These are phyloP conservation scores for Spatholobus suberectus DNA, from an alignment of 306 rosid genomes.

Conservation along the genomic window DNA sequence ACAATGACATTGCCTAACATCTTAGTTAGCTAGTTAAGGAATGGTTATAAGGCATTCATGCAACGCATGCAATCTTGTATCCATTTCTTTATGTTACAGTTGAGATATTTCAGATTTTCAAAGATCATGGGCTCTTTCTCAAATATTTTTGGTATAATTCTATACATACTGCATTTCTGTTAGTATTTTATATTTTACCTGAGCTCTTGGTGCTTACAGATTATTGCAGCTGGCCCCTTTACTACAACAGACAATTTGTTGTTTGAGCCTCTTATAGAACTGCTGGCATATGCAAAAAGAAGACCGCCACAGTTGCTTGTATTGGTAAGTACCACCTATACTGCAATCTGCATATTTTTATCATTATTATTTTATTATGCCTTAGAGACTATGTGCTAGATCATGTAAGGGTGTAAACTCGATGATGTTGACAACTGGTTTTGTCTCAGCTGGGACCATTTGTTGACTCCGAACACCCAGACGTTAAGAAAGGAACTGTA, in stretches of 20 bases:
- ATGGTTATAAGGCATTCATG: conserved; percentile 1
- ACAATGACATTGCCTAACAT: not conserved
- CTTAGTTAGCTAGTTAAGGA: conserved; percentile 29
- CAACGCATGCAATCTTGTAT: not conserved
- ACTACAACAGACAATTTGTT: conserved; percentile 86
- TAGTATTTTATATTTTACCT: conserved; percentile 13
- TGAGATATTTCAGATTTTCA: conserved; percentile 24
- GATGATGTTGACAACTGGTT: conserved; percentile 39
- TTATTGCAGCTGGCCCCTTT: conserved; percentile 93
- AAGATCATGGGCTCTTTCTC: not conserved
- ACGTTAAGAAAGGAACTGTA: conserved; percentile 76
- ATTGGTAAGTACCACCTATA: conserved; percentile 58
- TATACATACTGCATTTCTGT: conserved; percentile 11
- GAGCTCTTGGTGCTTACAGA: conserved; percentile 56
- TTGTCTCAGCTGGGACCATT: conserved; percentile 87
- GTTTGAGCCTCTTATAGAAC: conserved; percentile 86
- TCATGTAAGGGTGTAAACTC: conserved; percentile 18
- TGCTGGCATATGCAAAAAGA: conserved; percentile 83
- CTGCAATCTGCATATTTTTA: conserved; percentile 31
- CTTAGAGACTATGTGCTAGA: conserved; percentile 28
- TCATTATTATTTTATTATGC: conserved; percentile 13
- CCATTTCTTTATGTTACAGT: not conserved
- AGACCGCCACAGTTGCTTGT: conserved; percentile 80
- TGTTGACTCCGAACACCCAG: conserved; percentile 89
- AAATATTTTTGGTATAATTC: conserved; percentile 12